Evolutionary conservation across 345 rosid species (phyloP).

Genomic region (Salix suchowensis): DNA sequence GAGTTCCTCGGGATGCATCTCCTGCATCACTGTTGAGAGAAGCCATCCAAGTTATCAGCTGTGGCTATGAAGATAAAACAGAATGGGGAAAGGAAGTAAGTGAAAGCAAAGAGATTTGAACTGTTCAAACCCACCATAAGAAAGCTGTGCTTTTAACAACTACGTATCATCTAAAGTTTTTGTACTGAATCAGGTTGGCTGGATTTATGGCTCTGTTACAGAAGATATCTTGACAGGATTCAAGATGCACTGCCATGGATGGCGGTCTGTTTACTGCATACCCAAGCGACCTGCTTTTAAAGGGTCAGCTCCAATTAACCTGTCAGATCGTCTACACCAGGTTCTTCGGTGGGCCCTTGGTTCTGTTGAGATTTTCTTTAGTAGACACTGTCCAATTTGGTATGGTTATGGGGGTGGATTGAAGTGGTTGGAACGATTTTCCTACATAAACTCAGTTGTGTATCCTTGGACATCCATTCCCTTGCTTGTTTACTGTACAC

Average conservation of each 20-base stretch:
- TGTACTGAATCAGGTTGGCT: constrained; percentile 57
- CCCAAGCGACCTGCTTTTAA: constrained; percentile 85
- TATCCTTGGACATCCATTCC: constrained; percentile 94
- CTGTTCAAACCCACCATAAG: not conserved
- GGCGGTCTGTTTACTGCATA: constrained; percentile 97
- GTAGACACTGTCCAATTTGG: constrained; percentile 97
- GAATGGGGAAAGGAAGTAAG: constrained; percentile 99
- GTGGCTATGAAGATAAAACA: constrained; percentile 96
- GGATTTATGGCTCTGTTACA: constrained; percentile 95
- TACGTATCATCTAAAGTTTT: constrained; percentile 1
- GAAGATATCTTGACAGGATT: constrained; percentile 93
- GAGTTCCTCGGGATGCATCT: constrained; percentile 62
- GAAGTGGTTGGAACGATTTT: constrained; percentile 90
- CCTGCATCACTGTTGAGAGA: constrained; percentile 76
- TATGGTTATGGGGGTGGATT: constrained; percentile 96
- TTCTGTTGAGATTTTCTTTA: constrained; percentile 91
- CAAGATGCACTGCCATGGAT: constrained; percentile 98
- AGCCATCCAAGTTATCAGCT: constrained; percentile 97
- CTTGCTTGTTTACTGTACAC: constrained; percentile 77
- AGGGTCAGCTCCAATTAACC: constrained; percentile 93
- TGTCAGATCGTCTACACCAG: constrained; percentile 91
- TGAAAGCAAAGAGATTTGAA: not conserved
- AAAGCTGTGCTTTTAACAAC: constrained; percentile 1
- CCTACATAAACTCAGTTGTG: constrained; percentile 89
- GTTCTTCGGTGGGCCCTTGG: constrained; percentile 99